Conservation (phyloP, 2,329 filamentous ascomycete species). For the Boeremia lycopersici region DNA sequence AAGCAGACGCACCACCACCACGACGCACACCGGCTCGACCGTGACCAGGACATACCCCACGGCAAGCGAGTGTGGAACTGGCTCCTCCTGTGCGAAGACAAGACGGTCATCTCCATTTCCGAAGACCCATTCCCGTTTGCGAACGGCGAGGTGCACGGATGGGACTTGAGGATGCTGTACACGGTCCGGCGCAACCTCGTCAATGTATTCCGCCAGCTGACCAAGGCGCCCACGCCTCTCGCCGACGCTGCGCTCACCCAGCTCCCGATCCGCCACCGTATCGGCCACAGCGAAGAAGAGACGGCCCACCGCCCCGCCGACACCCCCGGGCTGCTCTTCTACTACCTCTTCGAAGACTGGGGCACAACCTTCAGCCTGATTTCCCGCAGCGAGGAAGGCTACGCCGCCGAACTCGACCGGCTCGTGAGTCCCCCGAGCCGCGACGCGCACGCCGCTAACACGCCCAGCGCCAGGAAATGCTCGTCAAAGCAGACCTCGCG, state of each 20-base stretch:
- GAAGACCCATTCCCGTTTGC: conserved; percentile 60
- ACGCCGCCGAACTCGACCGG: conserved; percentile 55
- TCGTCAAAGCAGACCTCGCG: conserved; percentile 54
- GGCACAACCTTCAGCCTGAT: conserved; percentile 64
- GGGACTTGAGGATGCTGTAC: conserved; percentile 56
- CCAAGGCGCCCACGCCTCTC: conserved; percentile 55
- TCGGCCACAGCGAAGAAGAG: conserved; percentile 54
- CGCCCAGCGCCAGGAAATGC: conserved; percentile 58
- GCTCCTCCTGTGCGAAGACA: conserved; percentile 73
- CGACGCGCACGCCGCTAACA: background rate
- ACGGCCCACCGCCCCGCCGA: conserved; percentile 57
- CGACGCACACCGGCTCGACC: conserved; percentile 40
- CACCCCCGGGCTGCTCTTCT: conserved; percentile 66
- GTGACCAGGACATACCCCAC: conserved; percentile 49
- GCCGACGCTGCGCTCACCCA: conserved; percentile 50
- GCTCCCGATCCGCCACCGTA: conserved; percentile 53
- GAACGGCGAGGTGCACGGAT: conserved; percentile 43
- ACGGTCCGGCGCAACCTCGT: conserved; percentile 63
- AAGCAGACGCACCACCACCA: conserved; percentile 23
- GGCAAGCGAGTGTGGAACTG: conserved; percentile 71
- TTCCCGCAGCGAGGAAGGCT: conserved; percentile 54
- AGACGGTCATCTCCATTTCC: conserved; percentile 73
- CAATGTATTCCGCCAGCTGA: conserved; percentile 67
- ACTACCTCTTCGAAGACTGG: conserved; percentile 72
- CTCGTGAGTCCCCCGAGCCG: conserved; percentile 48